Evolutionary conservation across 164 flowering plant species (phyloP).

Genomic region (Euptelea pleiosperma): DNA sequence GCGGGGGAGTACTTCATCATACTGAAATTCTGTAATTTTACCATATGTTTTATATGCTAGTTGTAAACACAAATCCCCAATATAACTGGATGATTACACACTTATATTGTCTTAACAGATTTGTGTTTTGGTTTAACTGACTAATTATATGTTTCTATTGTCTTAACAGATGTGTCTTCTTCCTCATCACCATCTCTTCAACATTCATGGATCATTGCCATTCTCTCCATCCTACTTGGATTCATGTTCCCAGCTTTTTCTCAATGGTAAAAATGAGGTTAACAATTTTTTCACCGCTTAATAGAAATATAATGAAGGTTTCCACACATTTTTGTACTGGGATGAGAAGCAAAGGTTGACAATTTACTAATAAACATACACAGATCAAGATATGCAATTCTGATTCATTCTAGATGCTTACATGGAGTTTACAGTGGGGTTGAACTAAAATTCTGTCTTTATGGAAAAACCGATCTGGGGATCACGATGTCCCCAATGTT

Average conservation of each 20-base stretch:
- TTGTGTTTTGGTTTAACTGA: not conserved
- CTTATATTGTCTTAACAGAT: too few species aligned
- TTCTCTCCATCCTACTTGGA: constrained; percentile 3
- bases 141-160: constrained; percentile 1
- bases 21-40: not conserved
- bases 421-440: constrained; percentile 26
- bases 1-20: too few species aligned
- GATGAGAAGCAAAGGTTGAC: not conserved
- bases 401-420: constrained; percentile 18
- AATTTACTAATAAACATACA: constrained; percentile 6
- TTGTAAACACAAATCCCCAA: too few species aligned
- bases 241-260: not conserved
- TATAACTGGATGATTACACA: too few species aligned
- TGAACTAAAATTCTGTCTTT: not conserved
- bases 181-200: constrained; percentile 1
- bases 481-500: constrained; percentile 87
- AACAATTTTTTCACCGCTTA: not conserved
- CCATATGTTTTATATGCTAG: not conserved
- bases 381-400: constrained; percentile 12
- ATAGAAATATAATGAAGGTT: constrained; percentile 5
- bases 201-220: constrained; percentile 5
- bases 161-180: constrained; percentile 13
- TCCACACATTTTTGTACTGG: constrained; percentile 12
- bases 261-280: not conserved
- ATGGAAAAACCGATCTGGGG: constrained; percentile 51